A percentile compares a stretch with the other conserved stretches of the same genome.
phyloP scores from a whole-genome alignment of 306 rosid genomes.

The Amphicarpaea edgeworthii region DNA sequence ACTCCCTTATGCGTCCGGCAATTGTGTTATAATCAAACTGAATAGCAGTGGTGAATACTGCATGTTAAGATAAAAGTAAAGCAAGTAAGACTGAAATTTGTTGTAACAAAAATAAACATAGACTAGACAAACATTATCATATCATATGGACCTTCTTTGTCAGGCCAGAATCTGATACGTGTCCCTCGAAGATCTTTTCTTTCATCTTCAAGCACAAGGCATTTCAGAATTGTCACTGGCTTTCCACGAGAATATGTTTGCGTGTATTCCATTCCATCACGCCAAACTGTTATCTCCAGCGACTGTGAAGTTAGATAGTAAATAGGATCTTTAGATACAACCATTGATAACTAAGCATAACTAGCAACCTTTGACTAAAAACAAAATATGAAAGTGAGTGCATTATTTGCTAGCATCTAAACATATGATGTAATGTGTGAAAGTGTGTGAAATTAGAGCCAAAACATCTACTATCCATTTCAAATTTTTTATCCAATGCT shows the following conservation, averaged over 20 bases:
- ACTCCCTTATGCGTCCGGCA: slow-evolving; percentile 90
- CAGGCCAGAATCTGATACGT: slow-evolving; percentile 88
- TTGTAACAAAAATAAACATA: slow-evolving; percentile 15
- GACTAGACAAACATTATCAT: slow-evolving; percentile 40
- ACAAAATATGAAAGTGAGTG: slow-evolving; percentile 15
- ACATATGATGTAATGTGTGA: slow-evolving; percentile 1
- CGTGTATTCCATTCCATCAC: slow-evolving; percentile 80
- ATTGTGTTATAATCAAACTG: slow-evolving; percentile 88
- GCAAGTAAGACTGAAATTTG: slow-evolving; percentile 37
- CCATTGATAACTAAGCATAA: slow-evolving; percentile 36
- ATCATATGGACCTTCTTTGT: slow-evolving; percentile 76
- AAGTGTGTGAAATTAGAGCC: slow-evolving; percentile 22
- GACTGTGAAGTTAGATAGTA: slow-evolving; percentile 55
- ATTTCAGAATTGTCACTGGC: slow-evolving; percentile 69
- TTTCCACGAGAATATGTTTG: slow-evolving; percentile 93
- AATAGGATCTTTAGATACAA: slow-evolving; percentile 41
- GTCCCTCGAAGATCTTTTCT: slow-evolving; percentile 76
- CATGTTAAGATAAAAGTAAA: slow-evolving; percentile 46
- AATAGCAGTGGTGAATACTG: slow-evolving; percentile 86
- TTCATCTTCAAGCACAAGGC: slow-evolving; percentile 74
- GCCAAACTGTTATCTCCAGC: slow-evolving; percentile 90
- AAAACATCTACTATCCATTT: slow-evolving; percentile 16
- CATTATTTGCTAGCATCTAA: slow-evolving; percentile 30
- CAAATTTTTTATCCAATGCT: slow-evolving; percentile 3
- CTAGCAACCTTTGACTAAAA: slow-evolving; percentile 30